Evolutionary conservation across 2,329 filamentous ascomycete species (phyloP), one percentile per base, ranked within the genome.

Genomic region (Cladosporium cucumerinum): DNA sequence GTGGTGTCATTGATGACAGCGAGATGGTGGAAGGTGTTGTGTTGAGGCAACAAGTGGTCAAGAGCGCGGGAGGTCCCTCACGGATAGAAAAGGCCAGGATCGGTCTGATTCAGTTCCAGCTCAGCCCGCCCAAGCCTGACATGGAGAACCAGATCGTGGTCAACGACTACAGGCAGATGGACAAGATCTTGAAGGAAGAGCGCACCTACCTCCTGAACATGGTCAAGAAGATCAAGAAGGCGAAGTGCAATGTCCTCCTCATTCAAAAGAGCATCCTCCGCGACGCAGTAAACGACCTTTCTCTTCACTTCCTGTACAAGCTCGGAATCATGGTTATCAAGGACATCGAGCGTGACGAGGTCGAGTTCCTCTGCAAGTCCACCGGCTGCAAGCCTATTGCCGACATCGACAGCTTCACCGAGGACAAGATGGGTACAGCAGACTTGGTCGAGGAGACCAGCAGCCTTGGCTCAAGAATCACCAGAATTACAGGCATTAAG

Each of bases 141-240:
- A 99, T 99, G 95, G 95, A 99, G 83, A 99, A 99, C 82, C 95
- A 96, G 76, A 98, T 99, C 69, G 89, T 96, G 34, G 95, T 99
- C 75, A 99, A 99, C 80, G 95, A 99, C 83, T 99, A 99, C 85
- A 87, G 95, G 76, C 95, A 99, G 79, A 99, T 99, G 95, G 95
- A 99, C 84, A 99, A 98, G 86, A 99, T 99, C 71, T 87, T 99
- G 72, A 99, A 99, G 82, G 95, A 99, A 82, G 95, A 99, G 84
- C 92, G 95, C 71, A 91, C 95, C 72, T 99, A 99, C 81, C 87
- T 99, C 69, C 86, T 99, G 66, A 98, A 98, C 84, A 91, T 99
- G 87, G 93, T 96, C 77, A 98, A 99, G 87, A 99, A 98, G 86
- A 99, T 99, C 80, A 97, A 98, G 83, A 99, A 98, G 86, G 93